A percentile compares a stretch with the other conserved stretches of the same genome.
Conservation (phyloP, 75 land plant genomes). For the Pseudotsuga menziesii region DNA sequence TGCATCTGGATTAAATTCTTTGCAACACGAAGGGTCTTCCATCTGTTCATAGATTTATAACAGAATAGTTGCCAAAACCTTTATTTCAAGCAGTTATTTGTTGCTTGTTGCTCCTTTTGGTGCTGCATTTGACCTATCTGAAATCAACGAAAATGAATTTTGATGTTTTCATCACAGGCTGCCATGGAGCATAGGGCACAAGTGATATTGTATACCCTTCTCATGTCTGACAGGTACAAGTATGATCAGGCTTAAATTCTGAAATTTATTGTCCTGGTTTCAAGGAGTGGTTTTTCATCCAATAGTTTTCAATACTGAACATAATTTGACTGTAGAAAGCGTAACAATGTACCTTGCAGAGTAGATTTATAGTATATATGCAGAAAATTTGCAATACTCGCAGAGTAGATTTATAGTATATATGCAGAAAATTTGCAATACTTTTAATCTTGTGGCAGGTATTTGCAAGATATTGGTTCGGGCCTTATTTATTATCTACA, state of each 20-base stretch:
- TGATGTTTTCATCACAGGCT: conserved; percentile 35
- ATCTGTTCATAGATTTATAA: not conserved
- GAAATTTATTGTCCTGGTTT: no score
- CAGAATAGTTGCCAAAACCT: not conserved
- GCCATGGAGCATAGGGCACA: conserved; percentile 85
- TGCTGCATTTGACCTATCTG: not conserved
- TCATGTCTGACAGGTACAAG: conserved; percentile 87
- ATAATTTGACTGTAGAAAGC: not conserved
- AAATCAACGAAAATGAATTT: not conserved
- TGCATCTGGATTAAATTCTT: not conserved
- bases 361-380: not conserved
- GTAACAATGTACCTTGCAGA: not conserved
- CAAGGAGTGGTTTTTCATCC: not conserved
- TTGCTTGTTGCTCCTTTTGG: not conserved
- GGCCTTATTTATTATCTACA: conserved; percentile 89
- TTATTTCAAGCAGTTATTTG: not conserved
- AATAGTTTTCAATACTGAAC: not conserved
- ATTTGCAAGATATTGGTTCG: conserved; percentile 51
- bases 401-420: not conserved
- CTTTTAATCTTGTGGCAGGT: conserved; percentile 31
- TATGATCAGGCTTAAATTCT: no score
- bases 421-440: not conserved
- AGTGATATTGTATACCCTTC: conserved; percentile 83
- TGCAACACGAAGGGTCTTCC: not conserved
- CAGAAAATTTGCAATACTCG: not conserved